Evolutionary conservation across 371 early-diverging fungal species (phyloP).

Genomic region (Fennellomyces sp.): DNA sequence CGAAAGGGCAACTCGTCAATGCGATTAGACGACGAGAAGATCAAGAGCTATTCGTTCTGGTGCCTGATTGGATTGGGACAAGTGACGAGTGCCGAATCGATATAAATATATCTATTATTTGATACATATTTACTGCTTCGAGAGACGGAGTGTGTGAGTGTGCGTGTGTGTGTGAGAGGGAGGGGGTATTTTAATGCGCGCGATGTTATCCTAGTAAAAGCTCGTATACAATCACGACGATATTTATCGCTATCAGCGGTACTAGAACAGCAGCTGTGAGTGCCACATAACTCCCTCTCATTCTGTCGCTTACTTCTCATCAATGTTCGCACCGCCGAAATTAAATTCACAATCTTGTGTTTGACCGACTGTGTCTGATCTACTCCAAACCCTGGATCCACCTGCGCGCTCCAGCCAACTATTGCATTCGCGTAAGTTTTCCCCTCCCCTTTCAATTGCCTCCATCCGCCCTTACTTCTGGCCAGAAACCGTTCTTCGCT

Average conservation of each 20-base stretch:
- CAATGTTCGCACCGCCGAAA: slow-evolving; percentile 90
- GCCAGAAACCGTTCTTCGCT: slow-evolving; percentile 96
- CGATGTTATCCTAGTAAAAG: slow-evolving; percentile 73
- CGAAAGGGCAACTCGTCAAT: slow-evolving; percentile 31
- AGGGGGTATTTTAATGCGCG: neutral
- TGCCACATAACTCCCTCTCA: no score
- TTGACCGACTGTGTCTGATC: slow-evolving; percentile 74
- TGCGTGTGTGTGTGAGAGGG: neutral
- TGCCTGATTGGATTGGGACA: slow-evolving; percentile 67
- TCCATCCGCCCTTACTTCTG: slow-evolving; percentile 67
- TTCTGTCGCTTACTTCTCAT: slow-evolving; percentile 83
- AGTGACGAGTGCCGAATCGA: slow-evolving; percentile 4
- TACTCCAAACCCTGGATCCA: slow-evolving; percentile 70
- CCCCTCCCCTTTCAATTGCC: neutral
- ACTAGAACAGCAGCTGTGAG: no score
- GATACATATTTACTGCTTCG: neutral
- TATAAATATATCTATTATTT: neutral
- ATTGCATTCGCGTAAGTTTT: no score
- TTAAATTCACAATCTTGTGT: slow-evolving; percentile 82
- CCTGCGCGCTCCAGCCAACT: slow-evolving; percentile 73
- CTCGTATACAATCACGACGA: slow-evolving; percentile 85
- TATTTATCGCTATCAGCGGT: slow-evolving; percentile 83
- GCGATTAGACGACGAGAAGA: slow-evolving; percentile 42
- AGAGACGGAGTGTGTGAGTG: neutral
- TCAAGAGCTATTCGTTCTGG: slow-evolving; percentile 64